A percentile compares a stretch with the other conserved stretches of the same genome.
phyloP scores from a whole-genome alignment of 352 stramenopile genomes.

The Phytopythium delawarense region DNA sequence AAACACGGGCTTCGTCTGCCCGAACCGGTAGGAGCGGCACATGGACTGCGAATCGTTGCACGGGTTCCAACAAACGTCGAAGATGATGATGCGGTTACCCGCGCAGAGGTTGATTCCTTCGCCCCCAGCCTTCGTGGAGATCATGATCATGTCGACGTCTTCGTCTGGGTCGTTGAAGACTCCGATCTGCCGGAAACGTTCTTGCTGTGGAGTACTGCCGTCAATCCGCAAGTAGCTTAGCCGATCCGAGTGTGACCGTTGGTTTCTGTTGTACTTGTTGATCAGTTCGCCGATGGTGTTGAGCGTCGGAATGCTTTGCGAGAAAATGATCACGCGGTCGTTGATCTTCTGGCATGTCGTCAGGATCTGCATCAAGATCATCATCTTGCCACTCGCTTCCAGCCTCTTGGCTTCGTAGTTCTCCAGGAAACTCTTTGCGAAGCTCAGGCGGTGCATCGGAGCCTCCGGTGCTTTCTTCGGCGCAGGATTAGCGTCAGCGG shows the following conservation, averaged over 20 bases:
- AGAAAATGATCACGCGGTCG: constrained; percentile 88
- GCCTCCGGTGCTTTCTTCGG: neutral
- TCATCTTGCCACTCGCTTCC: constrained; percentile 83
- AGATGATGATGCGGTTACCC: constrained; percentile 89
- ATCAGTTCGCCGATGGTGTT: constrained; percentile 80
- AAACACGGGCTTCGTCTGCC: constrained; percentile 89
- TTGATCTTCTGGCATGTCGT: constrained; percentile 56
- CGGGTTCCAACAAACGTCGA: constrained; percentile 91
- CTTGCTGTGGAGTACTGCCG: constrained; percentile 70
- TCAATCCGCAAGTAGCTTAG: constrained; percentile 78
- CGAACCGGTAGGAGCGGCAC: constrained; percentile 91
- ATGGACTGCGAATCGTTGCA: constrained; percentile 91
- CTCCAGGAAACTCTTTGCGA: constrained; percentile 58
- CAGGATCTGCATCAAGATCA: constrained; percentile 82
- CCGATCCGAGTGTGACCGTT: constrained; percentile 39
- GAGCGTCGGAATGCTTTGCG: constrained; percentile 85
- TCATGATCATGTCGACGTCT: constrained; percentile 81
- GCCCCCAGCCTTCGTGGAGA: constrained; percentile 83
- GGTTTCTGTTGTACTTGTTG: constrained; percentile 44
- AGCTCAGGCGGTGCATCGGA: constrained; percentile 58
- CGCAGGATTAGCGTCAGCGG: constrained; percentile 3
- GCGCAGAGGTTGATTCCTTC: constrained; percentile 88
- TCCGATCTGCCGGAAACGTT: constrained; percentile 74
- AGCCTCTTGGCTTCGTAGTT: constrained; percentile 50
- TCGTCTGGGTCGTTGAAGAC: constrained; percentile 84